Percentiles rank a stretch among this genome's conserved stretches.
These are phyloP conservation scores for Stachybotrys chartarum DNA, from an alignment of 2,329 filamentous ascomycete genomes.

Conservation along the genomic window DNA sequence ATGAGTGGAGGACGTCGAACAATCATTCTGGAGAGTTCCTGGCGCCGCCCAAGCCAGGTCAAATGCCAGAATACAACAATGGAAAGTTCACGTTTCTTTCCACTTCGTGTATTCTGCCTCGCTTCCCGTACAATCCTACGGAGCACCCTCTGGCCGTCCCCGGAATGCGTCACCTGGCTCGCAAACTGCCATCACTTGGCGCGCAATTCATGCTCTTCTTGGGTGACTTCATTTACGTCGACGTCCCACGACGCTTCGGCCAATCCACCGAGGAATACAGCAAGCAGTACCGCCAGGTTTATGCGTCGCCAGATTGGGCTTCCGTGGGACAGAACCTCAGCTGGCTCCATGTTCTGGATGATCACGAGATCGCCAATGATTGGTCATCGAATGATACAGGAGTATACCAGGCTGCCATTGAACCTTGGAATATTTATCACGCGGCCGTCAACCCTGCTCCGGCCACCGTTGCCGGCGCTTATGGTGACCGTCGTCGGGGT, in stretches of 20 bases:
- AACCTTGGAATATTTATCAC: conserved; percentile 85
- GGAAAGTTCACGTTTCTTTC: conserved; percentile 84
- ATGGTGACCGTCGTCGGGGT: conserved; percentile 31
- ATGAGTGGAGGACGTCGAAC: conserved; percentile 81
- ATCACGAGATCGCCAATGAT: conserved; percentile 94
- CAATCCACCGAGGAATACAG: conserved; percentile 69
- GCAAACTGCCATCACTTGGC: conserved; percentile 62
- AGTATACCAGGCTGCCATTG: conserved; percentile 70
- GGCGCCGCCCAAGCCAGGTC: conserved; percentile 65
- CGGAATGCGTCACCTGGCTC: conserved; percentile 69
- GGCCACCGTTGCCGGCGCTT: conserved; percentile 41
- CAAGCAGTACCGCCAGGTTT: conserved; percentile 90
- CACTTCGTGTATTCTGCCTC: conserved; percentile 85
- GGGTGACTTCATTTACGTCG: conserved; percentile 84
- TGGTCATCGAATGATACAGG: conserved; percentile 79
- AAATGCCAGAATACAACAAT: conserved; percentile 49
- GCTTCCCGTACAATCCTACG: conserved; percentile 83
- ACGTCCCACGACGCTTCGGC: conserved; percentile 78
- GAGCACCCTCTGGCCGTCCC: conserved; percentile 76
- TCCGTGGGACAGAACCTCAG: conserved; percentile 71
- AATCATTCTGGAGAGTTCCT: conserved; percentile 79
- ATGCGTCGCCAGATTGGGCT: conserved; percentile 88
- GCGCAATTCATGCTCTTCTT: conserved; percentile 78
- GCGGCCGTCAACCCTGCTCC: conserved; percentile 73
- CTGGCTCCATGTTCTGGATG: conserved; percentile 95